Evolutionary conservation across 2,329 filamentous ascomycete species (phyloP).

Genomic region (Sclerotinia sclerotiorum): DNA sequence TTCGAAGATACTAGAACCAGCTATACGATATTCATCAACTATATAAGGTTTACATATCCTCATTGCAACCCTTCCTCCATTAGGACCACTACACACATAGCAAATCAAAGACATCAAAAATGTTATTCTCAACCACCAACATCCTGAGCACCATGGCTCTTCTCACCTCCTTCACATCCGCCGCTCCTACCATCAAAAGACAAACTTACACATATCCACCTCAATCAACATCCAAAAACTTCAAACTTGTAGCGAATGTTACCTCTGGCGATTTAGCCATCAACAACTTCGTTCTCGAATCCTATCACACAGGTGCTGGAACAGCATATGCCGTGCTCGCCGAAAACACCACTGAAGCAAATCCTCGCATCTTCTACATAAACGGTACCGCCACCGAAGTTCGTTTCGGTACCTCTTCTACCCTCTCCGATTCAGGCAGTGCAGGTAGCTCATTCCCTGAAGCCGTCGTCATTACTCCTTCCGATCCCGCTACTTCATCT

Average conservation of each 20-base stretch:
- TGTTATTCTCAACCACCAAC: slow-evolving; percentile 25
- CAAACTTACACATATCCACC: slow-evolving; percentile 27
- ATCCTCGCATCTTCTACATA: slow-evolving; percentile 48
- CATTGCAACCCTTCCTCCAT: not conserved
- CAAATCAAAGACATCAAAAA: slow-evolving; percentile 1
- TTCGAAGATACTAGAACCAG: not conserved
- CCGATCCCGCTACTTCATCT: slow-evolving; percentile 21
- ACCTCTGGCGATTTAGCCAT: slow-evolving; percentile 44
- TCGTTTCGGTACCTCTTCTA: slow-evolving; percentile 38
- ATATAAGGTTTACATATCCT: slow-evolving; percentile 1
- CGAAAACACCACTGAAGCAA: slow-evolving; percentile 28
- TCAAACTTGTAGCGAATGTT: slow-evolving; percentile 49
- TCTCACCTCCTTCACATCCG: slow-evolving; percentile 24
- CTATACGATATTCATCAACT: not conserved
- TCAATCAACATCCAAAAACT: slow-evolving; percentile 31
- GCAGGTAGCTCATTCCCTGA: slow-evolving; percentile 38
- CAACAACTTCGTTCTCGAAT: slow-evolving; percentile 44
- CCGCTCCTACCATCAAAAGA: slow-evolving; percentile 26
- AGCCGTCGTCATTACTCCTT: slow-evolving; percentile 44
- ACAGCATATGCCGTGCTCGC: slow-evolving; percentile 44
- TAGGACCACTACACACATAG: not conserved
- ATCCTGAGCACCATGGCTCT: slow-evolving; percentile 22
- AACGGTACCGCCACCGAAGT: slow-evolving; percentile 48
- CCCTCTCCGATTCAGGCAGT: slow-evolving; percentile 46
- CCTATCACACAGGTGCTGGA: slow-evolving; percentile 48